Evolutionary conservation across 768 basidiomycete genomes (phyloP).

Genomic region (Phanerochaete carnosa): DNA sequence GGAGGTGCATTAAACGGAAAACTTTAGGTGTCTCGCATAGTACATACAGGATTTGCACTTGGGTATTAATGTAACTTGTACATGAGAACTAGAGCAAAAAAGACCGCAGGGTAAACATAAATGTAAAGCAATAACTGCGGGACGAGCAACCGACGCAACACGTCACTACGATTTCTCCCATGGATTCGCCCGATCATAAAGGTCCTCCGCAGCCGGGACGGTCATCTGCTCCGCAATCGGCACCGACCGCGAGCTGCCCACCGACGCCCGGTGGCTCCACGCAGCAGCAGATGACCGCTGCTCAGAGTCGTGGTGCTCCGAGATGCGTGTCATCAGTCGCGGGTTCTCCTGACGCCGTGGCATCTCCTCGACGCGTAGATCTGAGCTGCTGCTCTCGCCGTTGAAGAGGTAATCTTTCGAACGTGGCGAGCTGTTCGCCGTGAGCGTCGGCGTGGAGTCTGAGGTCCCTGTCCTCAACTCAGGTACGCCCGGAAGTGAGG

Average conservation of each 20-base stretch:
- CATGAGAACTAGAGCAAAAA: too few species aligned
- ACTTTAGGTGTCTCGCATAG: too few species aligned
- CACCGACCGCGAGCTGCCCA: slow-evolving; percentile 10
- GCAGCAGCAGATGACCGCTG: background rate
- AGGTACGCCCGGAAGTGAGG: background rate
- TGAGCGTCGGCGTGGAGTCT: background rate
- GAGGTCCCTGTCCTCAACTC: background rate
- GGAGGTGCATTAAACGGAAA: too few species aligned
- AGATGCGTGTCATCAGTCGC: background rate
- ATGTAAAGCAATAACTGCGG: too few species aligned
- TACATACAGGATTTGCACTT: too few species aligned
- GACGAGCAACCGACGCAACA: too few species aligned
- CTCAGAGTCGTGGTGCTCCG: background rate
- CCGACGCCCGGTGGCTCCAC: background rate
- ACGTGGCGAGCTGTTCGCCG: background rate
- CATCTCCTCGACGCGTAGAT: background rate
- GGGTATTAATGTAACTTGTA: too few species aligned
- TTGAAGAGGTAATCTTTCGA: background rate
- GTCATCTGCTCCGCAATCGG: slow-evolving; percentile 30
- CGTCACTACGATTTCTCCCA: background rate
- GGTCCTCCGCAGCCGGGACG: slow-evolving; percentile 21
- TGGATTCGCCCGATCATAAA: background rate
- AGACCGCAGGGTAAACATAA: too few species aligned
- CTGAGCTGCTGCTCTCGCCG: background rate
- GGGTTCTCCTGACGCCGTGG: background rate